Percentiles rank a stretch among this genome's conserved stretches.
Conservation (phyloP, 352 stramenopile species). For the Elongisporangium prolatum region DNA sequence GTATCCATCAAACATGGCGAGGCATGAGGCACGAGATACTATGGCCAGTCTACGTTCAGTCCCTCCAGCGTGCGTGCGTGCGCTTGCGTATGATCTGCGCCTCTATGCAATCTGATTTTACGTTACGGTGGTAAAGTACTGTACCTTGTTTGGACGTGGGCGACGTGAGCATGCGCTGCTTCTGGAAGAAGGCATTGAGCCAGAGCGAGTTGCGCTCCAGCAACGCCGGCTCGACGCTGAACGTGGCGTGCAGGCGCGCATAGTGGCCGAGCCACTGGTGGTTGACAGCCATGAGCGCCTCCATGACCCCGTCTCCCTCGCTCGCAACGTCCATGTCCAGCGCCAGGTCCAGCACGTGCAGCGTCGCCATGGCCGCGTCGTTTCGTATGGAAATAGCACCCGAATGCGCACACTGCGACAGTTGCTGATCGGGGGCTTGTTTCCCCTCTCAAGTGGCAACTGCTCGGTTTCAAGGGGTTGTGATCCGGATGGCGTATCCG, state of each 20-base stretch:
- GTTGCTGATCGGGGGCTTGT: not conserved
- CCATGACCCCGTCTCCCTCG: conserved; percentile 30
- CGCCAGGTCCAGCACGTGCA: conserved; percentile 15
- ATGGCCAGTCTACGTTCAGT: not conserved
- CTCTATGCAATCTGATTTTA: not conserved
- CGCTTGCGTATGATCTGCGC: not conserved
- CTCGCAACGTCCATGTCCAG: conserved; percentile 31
- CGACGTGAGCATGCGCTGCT: conserved; percentile 62
- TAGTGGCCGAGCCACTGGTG: conserved; percentile 64
- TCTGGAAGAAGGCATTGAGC: conserved; percentile 84
- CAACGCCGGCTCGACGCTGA: conserved; percentile 44
- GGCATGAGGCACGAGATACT: not conserved
- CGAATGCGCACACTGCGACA: not conserved
- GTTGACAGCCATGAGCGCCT: conserved; percentile 52
- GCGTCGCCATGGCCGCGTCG: conserved; percentile 8
- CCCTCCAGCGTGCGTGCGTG: not conserved
- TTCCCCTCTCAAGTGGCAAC: not conserved
- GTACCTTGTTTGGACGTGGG: conserved; percentile 49
- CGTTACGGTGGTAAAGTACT: not conserved
- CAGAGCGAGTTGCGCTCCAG: conserved; percentile 70
- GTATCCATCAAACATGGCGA: not conserved
- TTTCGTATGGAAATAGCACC: conserved; percentile 1
- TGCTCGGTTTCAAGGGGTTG: not conserved
- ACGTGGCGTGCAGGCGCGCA: conserved; percentile 45
- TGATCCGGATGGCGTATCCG: not conserved